Base-by-base conservation (phyloP, 225 moss, liverwort and hornwort species). In the Antitrichia curtipendula region DNA sequence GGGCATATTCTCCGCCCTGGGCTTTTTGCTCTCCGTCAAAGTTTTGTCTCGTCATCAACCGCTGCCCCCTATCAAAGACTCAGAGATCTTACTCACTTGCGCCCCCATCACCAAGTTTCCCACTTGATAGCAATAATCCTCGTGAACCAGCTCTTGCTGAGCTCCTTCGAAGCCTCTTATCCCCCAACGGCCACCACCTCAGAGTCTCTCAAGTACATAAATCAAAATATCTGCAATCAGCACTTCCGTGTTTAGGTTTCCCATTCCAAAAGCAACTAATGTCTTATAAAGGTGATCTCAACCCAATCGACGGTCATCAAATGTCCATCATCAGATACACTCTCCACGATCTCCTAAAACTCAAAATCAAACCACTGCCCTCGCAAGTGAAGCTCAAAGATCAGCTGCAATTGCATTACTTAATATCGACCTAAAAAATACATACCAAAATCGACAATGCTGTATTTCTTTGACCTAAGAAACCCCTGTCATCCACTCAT, bases 1-100 rank as follows among this genome's bases (percentile, higher is more conserved):
- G 93, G 84, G 93, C 93, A 93, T 93, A 87, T 91, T 92, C 90
- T 89, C 81, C 32, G 65, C 85, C 88, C 86, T 78, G 77, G 73
- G 38, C 76, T 89, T 88, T 86, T 89, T 68, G 74, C 89, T 89
- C 91, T 65, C 50, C 86, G 74, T 88, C 75, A 6, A 87, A 84
- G 70, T 69, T 49, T 84, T 88, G 85, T 89, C 88, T 89, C 89
- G 89, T 92, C 92, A 91, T 93, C 88, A 93, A 86, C 90, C 82
- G 73, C 79, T 89, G 77, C 50, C 70, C 49, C 62, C 76, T 53
- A 75, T 59, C 59, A 81, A 75, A 73, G 74, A 49, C 83, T 86
- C 80, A 5, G 11, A 57, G 19, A 70, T 62, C 86, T 75, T 57
- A 69, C 84, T 84, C 81, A 76, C 82, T 27, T 58, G 87, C 36